Evolutionary conservation across 306 rosid species (phyloP), one percentile per base, ranked within the genome.

Genomic region (Casuarina glauca): DNA sequence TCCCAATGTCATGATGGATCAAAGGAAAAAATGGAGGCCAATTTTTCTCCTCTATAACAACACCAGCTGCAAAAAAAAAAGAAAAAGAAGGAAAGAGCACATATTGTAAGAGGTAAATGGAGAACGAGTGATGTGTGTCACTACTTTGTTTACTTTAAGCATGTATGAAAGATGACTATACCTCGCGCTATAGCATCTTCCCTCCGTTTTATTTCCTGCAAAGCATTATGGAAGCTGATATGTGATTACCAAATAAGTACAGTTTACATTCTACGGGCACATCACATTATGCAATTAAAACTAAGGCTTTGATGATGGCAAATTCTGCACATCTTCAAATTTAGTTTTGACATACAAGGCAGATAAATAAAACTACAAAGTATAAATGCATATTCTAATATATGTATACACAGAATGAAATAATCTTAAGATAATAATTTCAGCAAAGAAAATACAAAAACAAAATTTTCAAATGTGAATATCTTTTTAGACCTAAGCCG

Each of bases 11-110:
- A 79, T 96, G 94, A 82, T 96, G 99, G 82, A 96, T 93, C 77
- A 96, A n/a, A 70, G 98, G 99, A 2, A 81, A 87, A 87, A 91
- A 93, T 41, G 98, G 96, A 49, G 99, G 98, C 97, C 97, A 96
- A 64, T 90, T 96, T 84, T 96, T 96, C 68, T 93, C 97, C 88
- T 90, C 96, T 74, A 88, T 78, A 26, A 86, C 86, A 81, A 91
- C 77, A 72, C 98, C 98, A 83, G 94, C 98, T 96, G 96, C 82
- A 78, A 81, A 70, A 76, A 20, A 71, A 69, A 46, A 44, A 81
- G 68, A 76, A 20, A 71, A 69, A 46, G 32, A 26, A 26, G 41
- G 41, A 72, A 80, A 42, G 12, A 12, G 38, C 8, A 69, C 44
- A 51, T 36, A 74, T 70, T 51, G 50, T n/a, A 61, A 81, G 8